Evolutionary conservation across 2,329 filamentous ascomycete genomes (phyloP), one percentile per base, ranked within the genome.

Genomic region (Orbilia quercus): DNA sequence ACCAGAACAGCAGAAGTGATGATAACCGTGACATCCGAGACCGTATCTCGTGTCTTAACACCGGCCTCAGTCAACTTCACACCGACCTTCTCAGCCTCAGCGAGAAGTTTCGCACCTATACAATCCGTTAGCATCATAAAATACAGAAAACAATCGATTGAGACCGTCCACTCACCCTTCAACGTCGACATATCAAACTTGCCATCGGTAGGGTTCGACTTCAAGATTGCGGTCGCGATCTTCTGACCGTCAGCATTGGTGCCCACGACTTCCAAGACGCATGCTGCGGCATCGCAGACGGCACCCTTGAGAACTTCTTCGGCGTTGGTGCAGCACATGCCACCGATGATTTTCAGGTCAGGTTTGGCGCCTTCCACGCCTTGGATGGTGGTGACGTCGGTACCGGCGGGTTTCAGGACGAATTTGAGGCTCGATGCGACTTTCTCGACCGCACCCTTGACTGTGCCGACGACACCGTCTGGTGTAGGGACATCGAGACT

Each of bases 291-390:
- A 7, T 53, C 20, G 16, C 23, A 53, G 7, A 34, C 48, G 3
- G 14, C 48, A 16, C 23, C 48, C 5, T 36, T 53, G 28, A 53
- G 25, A n/a, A 53, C 48, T 1, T 53, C 48, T 20, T 34, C n/a
- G 14, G 48, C n/a, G 23, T 53, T 53, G 12, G 48, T 53, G 48
- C 48, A 53, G 48, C 48, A 53, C 25, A 53, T 34, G 16, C 23
- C 48, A 34, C 23, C 16, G 16, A 53, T 5, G 6, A 53, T 1
- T n/a, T 14, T 53, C 7, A 53, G n/a, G 20, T 53, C 48, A 18
- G 31, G 31, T 6, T 2, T 22, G 16, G 28, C n/a, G 2, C 48
- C 25, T 12, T 2, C 12, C 1, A 16, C 48, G 11, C 48, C 28
- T 14, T 53, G 12, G n/a, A 53, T 36, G 2, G 48, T 53, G 16